phyloP scores from a whole-genome alignment of 805 yeast species.

The Kuraishia hungarica region DNA sequence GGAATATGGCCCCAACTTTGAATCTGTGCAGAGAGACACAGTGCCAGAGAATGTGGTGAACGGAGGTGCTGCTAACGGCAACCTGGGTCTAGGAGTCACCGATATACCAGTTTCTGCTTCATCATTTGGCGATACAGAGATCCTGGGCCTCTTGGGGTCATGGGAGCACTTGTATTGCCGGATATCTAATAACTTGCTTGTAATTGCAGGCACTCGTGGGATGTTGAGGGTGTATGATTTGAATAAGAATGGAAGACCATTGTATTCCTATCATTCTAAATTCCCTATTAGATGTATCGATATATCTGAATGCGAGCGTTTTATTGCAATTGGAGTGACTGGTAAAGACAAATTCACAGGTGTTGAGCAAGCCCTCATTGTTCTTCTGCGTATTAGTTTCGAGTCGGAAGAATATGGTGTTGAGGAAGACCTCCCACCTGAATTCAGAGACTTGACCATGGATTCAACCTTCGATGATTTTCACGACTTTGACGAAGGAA shows the following conservation, averaged over 20 bases:
- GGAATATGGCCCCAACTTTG: constrained; percentile 50
- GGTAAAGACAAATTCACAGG: constrained; percentile 65
- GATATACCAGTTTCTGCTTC: constrained; percentile 16
- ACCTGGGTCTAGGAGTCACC: constrained; percentile 9
- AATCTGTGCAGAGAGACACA: constrained; percentile 21
- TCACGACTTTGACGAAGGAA: not conserved
- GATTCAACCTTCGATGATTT: not conserved
- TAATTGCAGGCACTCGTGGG: constrained; percentile 69
- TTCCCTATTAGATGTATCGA: constrained; percentile 78
- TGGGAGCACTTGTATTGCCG: constrained; percentile 60
- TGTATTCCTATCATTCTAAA: constrained; percentile 60
- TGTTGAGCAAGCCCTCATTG: constrained; percentile 69
- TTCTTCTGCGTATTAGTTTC: constrained; percentile 31
- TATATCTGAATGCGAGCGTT: constrained; percentile 52
- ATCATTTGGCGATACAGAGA: constrained; percentile 21
- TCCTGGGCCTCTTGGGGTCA: constrained; percentile 26
- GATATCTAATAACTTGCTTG: constrained; percentile 49
- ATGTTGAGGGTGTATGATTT: constrained; percentile 59
- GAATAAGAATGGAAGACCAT: constrained; percentile 44
- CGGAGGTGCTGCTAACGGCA: constrained; percentile 17
- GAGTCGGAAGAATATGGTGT: not conserved
- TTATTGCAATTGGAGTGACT: constrained; percentile 75
- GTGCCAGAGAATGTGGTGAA: constrained; percentile 13
- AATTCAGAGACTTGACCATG: not conserved
- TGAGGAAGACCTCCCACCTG: not conserved